Evolutionary conservation across 352 stramenopile genomes (phyloP).

Genomic region (Phytophthora tentaculata): DNA sequence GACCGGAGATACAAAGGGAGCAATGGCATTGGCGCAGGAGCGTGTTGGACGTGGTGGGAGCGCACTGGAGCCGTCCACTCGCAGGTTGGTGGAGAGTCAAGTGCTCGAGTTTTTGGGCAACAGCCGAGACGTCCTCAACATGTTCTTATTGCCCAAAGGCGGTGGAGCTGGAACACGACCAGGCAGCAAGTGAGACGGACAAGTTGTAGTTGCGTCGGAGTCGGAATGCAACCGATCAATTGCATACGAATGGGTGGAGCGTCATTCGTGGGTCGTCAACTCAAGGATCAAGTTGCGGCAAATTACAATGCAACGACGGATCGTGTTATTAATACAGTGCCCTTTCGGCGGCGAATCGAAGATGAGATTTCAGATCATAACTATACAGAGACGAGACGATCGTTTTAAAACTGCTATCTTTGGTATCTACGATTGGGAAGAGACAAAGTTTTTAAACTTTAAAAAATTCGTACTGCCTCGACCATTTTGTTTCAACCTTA

Average conservation of each 20-base stretch:
- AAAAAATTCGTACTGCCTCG: no score
- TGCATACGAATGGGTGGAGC: background rate
- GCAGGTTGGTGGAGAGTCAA: slow-evolving; percentile 80
- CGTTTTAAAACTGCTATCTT: background rate
- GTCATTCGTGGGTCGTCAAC: slow-evolving; percentile 8
- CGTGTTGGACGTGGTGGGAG: slow-evolving; percentile 72
- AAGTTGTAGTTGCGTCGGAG: slow-evolving; percentile 8
- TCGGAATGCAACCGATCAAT: background rate
- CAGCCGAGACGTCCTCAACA: slow-evolving; percentile 81
- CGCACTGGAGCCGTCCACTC: slow-evolving; percentile 67
- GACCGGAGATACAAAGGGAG: slow-evolving; percentile 71
- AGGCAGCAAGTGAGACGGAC: slow-evolving; percentile 23
- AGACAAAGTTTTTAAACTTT: no score
- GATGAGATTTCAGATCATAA: slow-evolving; percentile 4
- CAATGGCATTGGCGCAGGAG: slow-evolving; percentile 60
- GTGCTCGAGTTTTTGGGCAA: slow-evolving; percentile 76
- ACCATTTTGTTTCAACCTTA: no score
- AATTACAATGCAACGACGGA: slow-evolving; percentile 22
- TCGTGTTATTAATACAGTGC: slow-evolving; percentile 1
- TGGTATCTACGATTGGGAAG: no score
- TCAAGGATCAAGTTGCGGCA: slow-evolving; percentile 34
- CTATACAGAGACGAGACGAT: slow-evolving; percentile 1
- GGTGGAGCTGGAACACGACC: slow-evolving; percentile 8
- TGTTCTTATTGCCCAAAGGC: slow-evolving; percentile 76
- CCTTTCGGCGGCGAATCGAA: slow-evolving; percentile 18